Evolutionary conservation across 306 rosid genomes (phyloP).

Genomic region (Cucurbita ficifolia): DNA sequence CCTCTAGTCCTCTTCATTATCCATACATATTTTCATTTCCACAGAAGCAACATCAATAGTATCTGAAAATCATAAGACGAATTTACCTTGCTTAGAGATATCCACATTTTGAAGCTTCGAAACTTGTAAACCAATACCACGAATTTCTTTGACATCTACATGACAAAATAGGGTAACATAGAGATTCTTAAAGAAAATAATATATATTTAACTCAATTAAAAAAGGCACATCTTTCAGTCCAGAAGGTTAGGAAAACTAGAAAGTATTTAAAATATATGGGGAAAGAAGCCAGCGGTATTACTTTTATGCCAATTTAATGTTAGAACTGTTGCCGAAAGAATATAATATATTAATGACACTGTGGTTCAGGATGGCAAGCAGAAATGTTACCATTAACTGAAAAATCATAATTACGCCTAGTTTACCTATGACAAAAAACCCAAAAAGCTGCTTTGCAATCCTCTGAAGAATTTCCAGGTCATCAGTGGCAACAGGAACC

Average conservation of each 20-base stretch:
- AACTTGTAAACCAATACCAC: slow-evolving; percentile 91
- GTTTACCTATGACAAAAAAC: slow-evolving; percentile 49
- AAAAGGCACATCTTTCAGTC: not conserved
- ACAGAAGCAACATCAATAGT: not conserved
- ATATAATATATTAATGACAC: not conserved
- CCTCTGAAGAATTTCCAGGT: slow-evolving; percentile 70
- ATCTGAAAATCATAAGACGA: not conserved
- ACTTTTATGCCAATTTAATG: not conserved
- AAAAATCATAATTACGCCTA: not conserved
- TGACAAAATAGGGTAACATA: slow-evolving; percentile 12
- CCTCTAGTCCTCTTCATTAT: not conserved
- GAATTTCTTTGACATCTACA: slow-evolving; percentile 79
- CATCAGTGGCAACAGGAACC: slow-evolving; percentile 87
- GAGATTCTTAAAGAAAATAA: slow-evolving; percentile 3
- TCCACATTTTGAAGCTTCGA: slow-evolving; percentile 65
- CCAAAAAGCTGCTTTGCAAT: slow-evolving; percentile 66
- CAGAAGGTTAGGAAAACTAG: not conserved
- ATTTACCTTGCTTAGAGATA: slow-evolving; percentile 55
- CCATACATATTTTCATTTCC: not conserved
- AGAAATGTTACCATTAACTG: not conserved
- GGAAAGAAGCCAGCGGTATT: not conserved
- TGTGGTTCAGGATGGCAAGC: not conserved
- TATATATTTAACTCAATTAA: not conserved
- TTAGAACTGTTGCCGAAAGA: not conserved
- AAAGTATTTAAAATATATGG: not conserved